Evolutionary conservation across 805 yeast genomes (phyloP).

Genomic region (Saturnispora serradocipensis): DNA sequence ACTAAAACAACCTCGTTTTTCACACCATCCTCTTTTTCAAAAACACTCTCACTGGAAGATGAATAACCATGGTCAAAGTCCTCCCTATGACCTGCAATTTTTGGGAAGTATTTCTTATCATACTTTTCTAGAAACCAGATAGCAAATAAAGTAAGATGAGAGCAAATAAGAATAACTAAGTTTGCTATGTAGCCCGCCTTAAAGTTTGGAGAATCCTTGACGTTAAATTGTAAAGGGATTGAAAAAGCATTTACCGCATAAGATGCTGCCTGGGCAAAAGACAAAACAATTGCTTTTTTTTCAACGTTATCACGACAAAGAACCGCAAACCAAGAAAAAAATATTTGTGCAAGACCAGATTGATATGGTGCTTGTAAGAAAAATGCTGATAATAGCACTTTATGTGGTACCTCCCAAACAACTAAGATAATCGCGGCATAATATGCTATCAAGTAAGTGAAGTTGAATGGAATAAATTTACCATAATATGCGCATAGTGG

Average conservation of each 20-base stretch:
- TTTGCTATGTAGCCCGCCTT: conserved; percentile 14
- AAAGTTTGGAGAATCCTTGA: conserved; percentile 13
- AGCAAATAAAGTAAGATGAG: conserved; percentile 10
- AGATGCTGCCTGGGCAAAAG: conserved; percentile 13
- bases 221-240: conserved; percentile 17
- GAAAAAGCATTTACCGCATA: conserved; percentile 17
- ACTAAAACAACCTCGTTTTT: background rate
- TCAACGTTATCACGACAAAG: conserved; percentile 18
- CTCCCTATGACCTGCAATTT: conserved; percentile 14
- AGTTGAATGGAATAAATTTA: conserved; percentile 10
- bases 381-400: conserved; percentile 32
- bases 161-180: conserved; percentile 7
- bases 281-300: conserved; percentile 16
- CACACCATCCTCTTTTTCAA: background rate
- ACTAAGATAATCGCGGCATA: conserved; percentile 11
- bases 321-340: conserved; percentile 16
- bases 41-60: background rate
- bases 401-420: conserved; percentile 11
- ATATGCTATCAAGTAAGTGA: conserved; percentile 7
- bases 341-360: conserved; percentile 16
- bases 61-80: background rate
- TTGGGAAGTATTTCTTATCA: conserved; percentile 12
- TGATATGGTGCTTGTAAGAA: conserved; percentile 23
- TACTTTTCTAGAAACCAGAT: conserved; percentile 13
- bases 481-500: conserved; percentile 34